Evolutionary conservation across 208 protist genomes (phyloP), one percentile per base, ranked within the genome.

Genomic region (Crithidia fasciculata): DNA sequence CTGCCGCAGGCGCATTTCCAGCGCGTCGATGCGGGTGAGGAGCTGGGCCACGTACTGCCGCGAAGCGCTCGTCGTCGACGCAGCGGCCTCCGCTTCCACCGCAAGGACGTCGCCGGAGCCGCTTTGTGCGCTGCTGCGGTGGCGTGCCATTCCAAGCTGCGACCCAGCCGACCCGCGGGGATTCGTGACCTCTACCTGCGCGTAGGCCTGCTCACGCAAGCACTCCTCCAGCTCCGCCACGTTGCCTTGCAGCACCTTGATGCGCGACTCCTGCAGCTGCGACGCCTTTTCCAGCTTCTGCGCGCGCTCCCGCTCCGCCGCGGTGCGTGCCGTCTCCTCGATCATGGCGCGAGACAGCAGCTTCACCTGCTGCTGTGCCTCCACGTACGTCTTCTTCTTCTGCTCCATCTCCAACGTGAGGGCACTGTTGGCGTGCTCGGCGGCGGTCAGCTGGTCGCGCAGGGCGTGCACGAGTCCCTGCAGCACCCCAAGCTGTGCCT

Each of bases 341-440:
- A 90, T 85, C 78, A 97, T 86, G 9, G 84, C 64, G n/a, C 81
- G 76, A 43, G 85, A 79, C 18, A 97, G 69, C 67, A 97, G 72
- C 71, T 87, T 90, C 43, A 87, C 82, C 50, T 83, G 82, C 47
- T 90, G 75, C 78, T 87, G 76, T 36, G 83, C 83, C 37, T 92
- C 89, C 8, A 83, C 73, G 61, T 83, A 82, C 50, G 89, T 86
- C 43, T 85, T 82, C 28, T 77, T 62, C 28, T 78, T 78, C 36
- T 74, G 62, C 69, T 86, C 82, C 70, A 94, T 85, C 50, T 93
- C 82, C 50, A 79, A 43, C 9, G 71, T 74, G 43, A 95, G 58
- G 4, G 80, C 49, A 18, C 55, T 76, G 64, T 92, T 93, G n/a
- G 84, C 82, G 61, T 93, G 80, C 69, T 97, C 93, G 15, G 82